Evolutionary conservation across 257 asterid species (phyloP).

Genomic region (Craterostigma plantagineum): DNA sequence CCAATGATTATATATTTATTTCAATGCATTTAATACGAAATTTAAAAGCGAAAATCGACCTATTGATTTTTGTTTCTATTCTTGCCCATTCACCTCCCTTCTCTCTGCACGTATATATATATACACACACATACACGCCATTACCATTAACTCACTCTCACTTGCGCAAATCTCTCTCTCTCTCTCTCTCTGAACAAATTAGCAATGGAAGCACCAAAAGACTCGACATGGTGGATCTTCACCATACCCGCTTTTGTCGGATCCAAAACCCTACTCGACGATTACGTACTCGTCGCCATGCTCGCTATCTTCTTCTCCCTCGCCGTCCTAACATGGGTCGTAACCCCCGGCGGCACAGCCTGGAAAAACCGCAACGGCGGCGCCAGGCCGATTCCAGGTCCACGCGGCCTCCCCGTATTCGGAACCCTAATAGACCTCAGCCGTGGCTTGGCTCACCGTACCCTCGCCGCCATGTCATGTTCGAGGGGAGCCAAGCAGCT

Average conservation of each 20-base stretch:
- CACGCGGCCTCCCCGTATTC: constrained; percentile 34
- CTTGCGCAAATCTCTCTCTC: too few species aligned
- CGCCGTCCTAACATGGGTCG: constrained; percentile 19
- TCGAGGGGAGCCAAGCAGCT: constrained; percentile 22
- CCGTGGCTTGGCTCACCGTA: constrained; percentile 45
- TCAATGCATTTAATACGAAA: too few species aligned
- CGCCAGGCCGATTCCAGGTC: constrained; percentile 32
- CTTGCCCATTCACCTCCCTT: too few species aligned
- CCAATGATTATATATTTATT: too few species aligned
- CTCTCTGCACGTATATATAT: too few species aligned
- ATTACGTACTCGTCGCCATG: constrained; percentile 11
- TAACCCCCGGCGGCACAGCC: constrained; percentile 33
- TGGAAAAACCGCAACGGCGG: constrained; percentile 28
- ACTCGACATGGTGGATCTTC: constrained; percentile 36
- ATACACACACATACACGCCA: too few species aligned
- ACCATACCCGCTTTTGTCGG: constrained; percentile 35
- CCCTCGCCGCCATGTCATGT: constrained; percentile 18
- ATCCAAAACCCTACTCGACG: constrained; percentile 26
- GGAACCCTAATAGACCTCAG: constrained; percentile 32
- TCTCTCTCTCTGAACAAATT: too few species aligned
- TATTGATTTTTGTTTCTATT: too few species aligned
- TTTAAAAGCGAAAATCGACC: too few species aligned
- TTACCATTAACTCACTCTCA: too few species aligned
- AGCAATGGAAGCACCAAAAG: constrained; percentile 9
- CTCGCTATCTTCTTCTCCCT: constrained; percentile 10